phyloP scores from a whole-genome alignment of 306 rosid species.

The Medicago arabica region DNA sequence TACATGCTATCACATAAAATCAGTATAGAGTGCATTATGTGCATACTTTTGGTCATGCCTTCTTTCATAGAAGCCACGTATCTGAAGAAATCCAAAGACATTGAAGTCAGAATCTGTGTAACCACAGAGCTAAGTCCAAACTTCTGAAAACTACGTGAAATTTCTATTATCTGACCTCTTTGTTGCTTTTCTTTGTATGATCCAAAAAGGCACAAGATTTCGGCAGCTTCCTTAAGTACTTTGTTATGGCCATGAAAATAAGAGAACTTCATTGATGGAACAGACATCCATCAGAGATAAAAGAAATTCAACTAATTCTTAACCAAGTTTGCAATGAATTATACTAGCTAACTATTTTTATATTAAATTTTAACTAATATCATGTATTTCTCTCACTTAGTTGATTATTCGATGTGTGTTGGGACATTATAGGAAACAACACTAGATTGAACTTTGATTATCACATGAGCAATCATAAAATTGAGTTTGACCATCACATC shows the following conservation, averaged over 20 bases:
- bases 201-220: constrained; percentile 29
- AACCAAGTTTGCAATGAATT: too few species aligned
- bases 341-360: too few species aligned
- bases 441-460: too few species aligned
- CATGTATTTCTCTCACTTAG: too few species aligned
- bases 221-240: constrained; percentile 44
- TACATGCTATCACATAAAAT: constrained; percentile 2
- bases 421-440: too few species aligned
- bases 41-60: constrained; percentile 19
- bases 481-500: too few species aligned
- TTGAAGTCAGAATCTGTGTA: constrained; percentile 26
- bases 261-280: background rate
- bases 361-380: too few species aligned
- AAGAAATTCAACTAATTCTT: too few species aligned
- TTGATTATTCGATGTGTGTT: too few species aligned
- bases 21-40: background rate
- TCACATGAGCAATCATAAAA: too few species aligned
- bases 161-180: constrained; percentile 43
- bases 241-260: background rate
- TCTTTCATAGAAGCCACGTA: constrained; percentile 46
- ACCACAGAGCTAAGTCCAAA: constrained; percentile 46
- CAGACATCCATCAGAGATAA: too few species aligned
- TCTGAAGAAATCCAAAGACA: constrained; percentile 33
- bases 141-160: constrained; percentile 47
- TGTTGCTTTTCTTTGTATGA: constrained; percentile 35